Evolutionary conservation across 1,284 basidiomycete genomes (phyloP), one percentile per base, ranked within the genome.

Genomic region (Moesziomyces parantarcticus): DNA sequence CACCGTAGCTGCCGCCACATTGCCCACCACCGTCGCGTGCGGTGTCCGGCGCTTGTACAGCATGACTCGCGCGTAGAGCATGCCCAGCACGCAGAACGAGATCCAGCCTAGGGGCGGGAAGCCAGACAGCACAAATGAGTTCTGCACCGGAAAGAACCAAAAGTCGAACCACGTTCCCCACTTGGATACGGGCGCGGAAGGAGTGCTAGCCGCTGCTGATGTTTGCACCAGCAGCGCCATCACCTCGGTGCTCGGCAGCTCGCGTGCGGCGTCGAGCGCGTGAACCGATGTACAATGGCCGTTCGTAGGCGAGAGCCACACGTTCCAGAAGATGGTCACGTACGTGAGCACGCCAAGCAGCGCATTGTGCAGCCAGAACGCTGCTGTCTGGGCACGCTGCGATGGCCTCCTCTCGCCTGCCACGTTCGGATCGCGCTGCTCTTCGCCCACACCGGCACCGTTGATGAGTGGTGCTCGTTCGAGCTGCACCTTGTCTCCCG

Each of bases 61-160:
- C 45, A 79, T 59, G 46, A 74, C 34, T 3, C 74, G 65, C 9
- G 70, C 76, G 45, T 78, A 79, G n/a, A 78, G 44, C 21, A 76
- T 44, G 16, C 76, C 77, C 29, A 79, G 60, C 34, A 79, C 36
- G 56, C 63, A 75, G 62, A 79, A 79, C 5, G 61, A 64, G 50
- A 76, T 36, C 77, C 77, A 79, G 16, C 50, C 77, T n/a, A 78
- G 47, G 9, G 76, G 77, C 3, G 77, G 77, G 44, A 79, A 79
- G 16, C 60, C 75, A 4, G 73, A 76, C 48, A 78, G 56, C 51
- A 79, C 59, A 18, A 26, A 26, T 2, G 10, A 5, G 41, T 52
- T 74, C 21, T 61, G 50, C 4, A 69, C 52, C 23, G 61, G 60
- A 32, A 54, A 69, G 66, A 74, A 74, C 66, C 61, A 70, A 40